phyloP scores from a whole-genome alignment of 2,329 filamentous ascomycete genomes.

The Emydomyces testavorans region DNA sequence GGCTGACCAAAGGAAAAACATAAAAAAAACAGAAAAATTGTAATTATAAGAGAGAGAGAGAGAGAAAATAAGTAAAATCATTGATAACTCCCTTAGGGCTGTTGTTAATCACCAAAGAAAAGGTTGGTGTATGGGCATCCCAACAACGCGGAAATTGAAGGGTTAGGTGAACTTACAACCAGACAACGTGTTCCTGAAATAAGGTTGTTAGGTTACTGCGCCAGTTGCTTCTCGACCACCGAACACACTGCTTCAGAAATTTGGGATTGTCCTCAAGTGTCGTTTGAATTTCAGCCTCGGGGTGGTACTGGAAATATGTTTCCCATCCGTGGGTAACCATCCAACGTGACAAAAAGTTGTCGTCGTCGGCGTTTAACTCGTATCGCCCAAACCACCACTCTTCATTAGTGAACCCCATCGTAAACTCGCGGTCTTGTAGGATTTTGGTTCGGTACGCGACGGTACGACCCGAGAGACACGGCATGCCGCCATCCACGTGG shows the following conservation, averaged over 20 bases:
- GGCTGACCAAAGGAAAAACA: slow-evolving; percentile 8
- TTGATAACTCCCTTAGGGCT: background rate
- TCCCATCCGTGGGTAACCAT: slow-evolving; percentile 85
- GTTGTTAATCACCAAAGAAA: background rate
- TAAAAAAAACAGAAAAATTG: background rate
- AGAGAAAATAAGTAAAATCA: background rate
- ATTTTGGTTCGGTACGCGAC: slow-evolving; percentile 87
- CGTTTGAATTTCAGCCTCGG: slow-evolving; percentile 81
- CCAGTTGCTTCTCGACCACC: slow-evolving; percentile 97
- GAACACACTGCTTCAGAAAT: slow-evolving; percentile 83
- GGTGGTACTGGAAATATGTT: slow-evolving; percentile 89
- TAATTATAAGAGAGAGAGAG: background rate
- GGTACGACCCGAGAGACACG: slow-evolving; percentile 88
- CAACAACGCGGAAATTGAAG: background rate
- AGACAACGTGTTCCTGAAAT: slow-evolving; percentile 69
- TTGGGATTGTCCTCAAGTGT: slow-evolving; percentile 81
- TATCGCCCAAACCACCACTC: slow-evolving; percentile 67
- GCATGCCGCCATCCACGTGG: slow-evolving; percentile 88
- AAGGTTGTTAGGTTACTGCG: slow-evolving; percentile 90
- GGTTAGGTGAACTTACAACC: slow-evolving; percentile 65
- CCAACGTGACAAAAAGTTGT: slow-evolving; percentile 97
- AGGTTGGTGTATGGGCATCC: background rate
- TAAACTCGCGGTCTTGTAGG: slow-evolving; percentile 71
- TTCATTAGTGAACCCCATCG: slow-evolving; percentile 81
- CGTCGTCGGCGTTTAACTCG: slow-evolving; percentile 89